phyloP scores from a whole-genome alignment of 2,329 filamentous ascomycete genomes.

The Fusarium mundagurra region DNA sequence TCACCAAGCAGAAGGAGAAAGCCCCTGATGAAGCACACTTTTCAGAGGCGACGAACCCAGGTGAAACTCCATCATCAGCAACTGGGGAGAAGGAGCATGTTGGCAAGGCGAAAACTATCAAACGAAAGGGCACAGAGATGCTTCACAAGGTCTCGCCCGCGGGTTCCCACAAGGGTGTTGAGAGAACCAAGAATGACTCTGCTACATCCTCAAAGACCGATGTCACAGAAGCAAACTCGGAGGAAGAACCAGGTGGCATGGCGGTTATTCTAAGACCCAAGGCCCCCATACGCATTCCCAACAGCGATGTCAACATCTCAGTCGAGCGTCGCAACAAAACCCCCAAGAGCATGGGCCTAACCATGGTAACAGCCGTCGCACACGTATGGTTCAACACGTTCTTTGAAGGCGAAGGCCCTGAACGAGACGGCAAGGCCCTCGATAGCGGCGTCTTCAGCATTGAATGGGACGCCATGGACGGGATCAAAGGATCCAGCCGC shows the following conservation, averaged over 20 bases:
- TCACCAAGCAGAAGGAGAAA: slow-evolving; percentile 46
- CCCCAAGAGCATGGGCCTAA: slow-evolving; percentile 78
- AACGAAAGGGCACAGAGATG: slow-evolving; percentile 47
- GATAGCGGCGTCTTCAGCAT: slow-evolving; percentile 72
- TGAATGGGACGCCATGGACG: slow-evolving; percentile 80
- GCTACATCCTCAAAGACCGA: slow-evolving; percentile 30
- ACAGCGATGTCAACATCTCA: slow-evolving; percentile 89
- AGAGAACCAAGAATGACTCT: slow-evolving; percentile 39
- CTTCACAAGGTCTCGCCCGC: slow-evolving; percentile 46
- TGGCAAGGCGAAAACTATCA: slow-evolving; percentile 36
- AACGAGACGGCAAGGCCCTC: slow-evolving; percentile 71
- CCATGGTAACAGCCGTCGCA: slow-evolving; percentile 91
- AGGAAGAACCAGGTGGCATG: slow-evolving; percentile 69
- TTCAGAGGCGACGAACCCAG: slow-evolving; percentile 44
- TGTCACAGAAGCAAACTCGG: slow-evolving; percentile 40
- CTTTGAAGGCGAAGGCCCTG: slow-evolving; percentile 85
- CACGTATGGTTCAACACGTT: slow-evolving; percentile 98
- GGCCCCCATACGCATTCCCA: slow-evolving; percentile 74
- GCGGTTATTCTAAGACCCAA: slow-evolving; percentile 81
- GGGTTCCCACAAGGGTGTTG: slow-evolving; percentile 20
- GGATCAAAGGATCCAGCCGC: slow-evolving; percentile 86
- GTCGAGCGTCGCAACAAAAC: slow-evolving; percentile 87
- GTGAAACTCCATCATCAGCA: not conserved
- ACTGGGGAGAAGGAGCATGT: slow-evolving; percentile 13
- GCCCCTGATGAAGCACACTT: slow-evolving; percentile 50